These are phyloP conservation scores for Tilletia indica DNA, from an alignment of 1,284 basidiomycete species.

Conservation along the genomic window DNA sequence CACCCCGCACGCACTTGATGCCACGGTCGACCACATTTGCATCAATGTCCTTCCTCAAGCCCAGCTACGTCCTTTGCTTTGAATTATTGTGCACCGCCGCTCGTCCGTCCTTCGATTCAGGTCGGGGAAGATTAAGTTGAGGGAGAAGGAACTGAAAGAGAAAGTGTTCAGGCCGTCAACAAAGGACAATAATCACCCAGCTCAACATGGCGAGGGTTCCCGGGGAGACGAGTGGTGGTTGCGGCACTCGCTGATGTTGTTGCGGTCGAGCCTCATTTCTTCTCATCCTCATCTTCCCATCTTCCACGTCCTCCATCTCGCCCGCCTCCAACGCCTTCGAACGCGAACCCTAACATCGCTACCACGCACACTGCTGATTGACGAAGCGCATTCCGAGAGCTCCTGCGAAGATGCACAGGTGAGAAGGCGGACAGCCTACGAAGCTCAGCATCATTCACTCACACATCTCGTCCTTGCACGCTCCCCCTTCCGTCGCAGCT, in stretches of 20 bases:
- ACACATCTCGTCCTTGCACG: background rate
- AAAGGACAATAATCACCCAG: no score
- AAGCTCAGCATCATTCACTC: background rate
- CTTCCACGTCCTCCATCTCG: constrained; percentile 4
- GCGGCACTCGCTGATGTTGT: no score
- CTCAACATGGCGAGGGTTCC: no score
- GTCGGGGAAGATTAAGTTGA: no score
- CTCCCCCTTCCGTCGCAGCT: constrained; percentile 25
- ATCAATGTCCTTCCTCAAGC: background rate
- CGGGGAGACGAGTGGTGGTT: no score
- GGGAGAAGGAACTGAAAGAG: no score
- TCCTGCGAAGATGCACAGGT: constrained; percentile 15
- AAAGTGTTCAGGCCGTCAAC: no score
- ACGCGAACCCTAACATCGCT: background rate
- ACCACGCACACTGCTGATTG: background rate
- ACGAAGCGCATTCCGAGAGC: background rate
- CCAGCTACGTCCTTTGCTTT: no score
- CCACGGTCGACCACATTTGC: background rate
- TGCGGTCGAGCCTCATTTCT: no score
- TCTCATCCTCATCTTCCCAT: background rate
- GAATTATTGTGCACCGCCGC: no score
- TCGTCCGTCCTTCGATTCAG: no score
- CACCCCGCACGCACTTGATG: constrained; percentile 59
- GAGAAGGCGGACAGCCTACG: background rate
- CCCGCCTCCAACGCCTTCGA: background rate